Conservation (phyloP, 768 basidiomycete species). For the Candolleomyces eurysporus region DNA sequence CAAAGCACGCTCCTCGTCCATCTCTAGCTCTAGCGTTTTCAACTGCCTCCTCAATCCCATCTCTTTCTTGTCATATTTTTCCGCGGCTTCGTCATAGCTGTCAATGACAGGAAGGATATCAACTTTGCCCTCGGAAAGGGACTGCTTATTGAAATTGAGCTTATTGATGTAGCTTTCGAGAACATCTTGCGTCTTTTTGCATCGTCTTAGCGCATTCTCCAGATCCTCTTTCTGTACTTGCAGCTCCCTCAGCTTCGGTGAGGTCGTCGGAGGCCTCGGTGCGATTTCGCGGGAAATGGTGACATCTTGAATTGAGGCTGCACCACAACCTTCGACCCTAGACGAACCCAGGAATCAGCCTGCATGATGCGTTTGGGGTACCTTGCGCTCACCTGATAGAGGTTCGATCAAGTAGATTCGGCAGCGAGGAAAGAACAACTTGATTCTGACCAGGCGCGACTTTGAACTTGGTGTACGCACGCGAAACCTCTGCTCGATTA, state of each 20-base stretch:
- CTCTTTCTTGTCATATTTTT: constrained; percentile 22
- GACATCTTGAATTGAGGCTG: constrained; percentile 36
- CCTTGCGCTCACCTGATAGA: background rate
- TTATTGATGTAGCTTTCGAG: constrained; percentile 26
- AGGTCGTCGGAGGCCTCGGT: constrained; percentile 15
- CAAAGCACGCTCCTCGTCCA: constrained; percentile 16
- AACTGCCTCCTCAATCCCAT: constrained; percentile 19
- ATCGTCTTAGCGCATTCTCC: constrained; percentile 21
- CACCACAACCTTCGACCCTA: constrained; percentile 35
- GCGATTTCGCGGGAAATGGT: constrained; percentile 19
- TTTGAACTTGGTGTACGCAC: background rate
- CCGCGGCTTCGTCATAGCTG: constrained; percentile 22
- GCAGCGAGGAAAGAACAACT: background rate
- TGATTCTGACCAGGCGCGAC: background rate
- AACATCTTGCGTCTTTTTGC: constrained; percentile 18
- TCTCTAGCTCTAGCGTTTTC: constrained; percentile 14
- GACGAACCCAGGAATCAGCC: background rate
- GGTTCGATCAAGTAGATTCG: background rate
- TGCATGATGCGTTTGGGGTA: background rate
- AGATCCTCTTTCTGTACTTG: constrained; percentile 13
- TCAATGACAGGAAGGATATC: constrained; percentile 24
- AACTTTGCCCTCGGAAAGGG: constrained; percentile 14
- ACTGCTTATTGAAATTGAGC: constrained; percentile 20
- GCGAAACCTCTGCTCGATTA: background rate
- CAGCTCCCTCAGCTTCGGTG: constrained; percentile 20